Conservation (phyloP, 345 rosid species). For the Erucastrum elatum region DNA sequence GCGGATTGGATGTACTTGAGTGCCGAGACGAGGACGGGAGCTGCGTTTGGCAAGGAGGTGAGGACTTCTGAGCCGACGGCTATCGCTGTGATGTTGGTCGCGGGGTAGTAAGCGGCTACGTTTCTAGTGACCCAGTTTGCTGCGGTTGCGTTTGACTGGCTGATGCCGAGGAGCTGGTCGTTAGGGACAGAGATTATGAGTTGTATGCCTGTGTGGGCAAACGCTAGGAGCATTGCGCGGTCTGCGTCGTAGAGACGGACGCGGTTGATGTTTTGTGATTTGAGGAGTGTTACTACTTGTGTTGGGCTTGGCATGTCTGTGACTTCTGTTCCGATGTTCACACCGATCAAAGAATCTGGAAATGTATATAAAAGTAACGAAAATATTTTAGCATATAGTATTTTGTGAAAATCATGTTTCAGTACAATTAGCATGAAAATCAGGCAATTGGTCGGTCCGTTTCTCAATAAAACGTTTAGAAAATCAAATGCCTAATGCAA, state of each 20-base stretch:
- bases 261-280: slow-evolving; percentile 74
- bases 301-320: slow-evolving; percentile 91
- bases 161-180: slow-evolving; percentile 90
- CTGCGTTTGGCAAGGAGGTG: slow-evolving; percentile 70
- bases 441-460: slow-evolving; percentile 17
- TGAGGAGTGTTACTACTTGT: slow-evolving; percentile 82
- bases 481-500: slow-evolving; percentile 11
- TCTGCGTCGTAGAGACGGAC: slow-evolving; percentile 90
- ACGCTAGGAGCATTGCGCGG: slow-evolving; percentile 74
- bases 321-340: slow-evolving; percentile 84
- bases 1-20: slow-evolving; percentile 83
- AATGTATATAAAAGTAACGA: not conserved
- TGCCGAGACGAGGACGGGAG: slow-evolving; percentile 81
- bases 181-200: slow-evolving; percentile 92
- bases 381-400: not conserved
- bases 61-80: slow-evolving; percentile 92
- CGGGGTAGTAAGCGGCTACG: slow-evolving; percentile 79
- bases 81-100: slow-evolving; percentile 86
- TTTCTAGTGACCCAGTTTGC: slow-evolving; percentile 95
- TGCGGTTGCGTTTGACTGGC: slow-evolving; percentile 96
- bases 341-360: slow-evolving; percentile 82
- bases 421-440: slow-evolving; percentile 12
- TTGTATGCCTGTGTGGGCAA: slow-evolving; percentile 84
- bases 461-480: not conserved
- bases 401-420: not conserved